phyloP scores from a whole-genome alignment of 495 filamentous ascomycete genomes.

The Penicillium samsonianum region DNA sequence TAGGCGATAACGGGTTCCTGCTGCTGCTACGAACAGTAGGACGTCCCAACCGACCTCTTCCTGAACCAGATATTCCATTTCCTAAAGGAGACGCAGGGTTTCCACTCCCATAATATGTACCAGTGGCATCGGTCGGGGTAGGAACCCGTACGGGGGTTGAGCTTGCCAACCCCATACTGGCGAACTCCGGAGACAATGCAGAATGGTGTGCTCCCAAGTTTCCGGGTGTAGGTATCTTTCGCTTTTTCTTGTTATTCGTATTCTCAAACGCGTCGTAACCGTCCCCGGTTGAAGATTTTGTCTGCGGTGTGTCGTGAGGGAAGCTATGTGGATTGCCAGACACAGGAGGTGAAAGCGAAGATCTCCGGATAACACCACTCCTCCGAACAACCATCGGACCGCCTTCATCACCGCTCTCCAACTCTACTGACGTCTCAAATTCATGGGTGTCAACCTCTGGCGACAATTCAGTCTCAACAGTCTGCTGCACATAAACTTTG shows the following conservation, averaged over 20 bases:
- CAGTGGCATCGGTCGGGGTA: constrained; percentile 50
- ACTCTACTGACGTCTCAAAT: constrained; percentile 44
- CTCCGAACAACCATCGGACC: constrained; percentile 48
- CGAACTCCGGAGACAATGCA: constrained; percentile 60
- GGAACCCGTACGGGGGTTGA: constrained; percentile 44
- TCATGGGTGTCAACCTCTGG: constrained; percentile 46
- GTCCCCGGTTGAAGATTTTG: constrained; percentile 56
- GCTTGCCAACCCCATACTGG: constrained; percentile 60
- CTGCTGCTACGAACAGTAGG: constrained; percentile 52
- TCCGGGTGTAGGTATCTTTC: constrained; percentile 92
- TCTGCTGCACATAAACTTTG: constrained; percentile 51
- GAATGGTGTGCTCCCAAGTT: constrained; percentile 64
- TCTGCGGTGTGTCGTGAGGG: constrained; percentile 23
- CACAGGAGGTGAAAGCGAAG: constrained; percentile 36
- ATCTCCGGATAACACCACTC: constrained; percentile 46
- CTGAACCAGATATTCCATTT: constrained; percentile 73
- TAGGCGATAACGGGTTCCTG: constrained; percentile 62
- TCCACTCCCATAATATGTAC: constrained; percentile 59
- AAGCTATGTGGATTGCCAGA: constrained; percentile 11
- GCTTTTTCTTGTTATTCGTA: constrained; percentile 99
- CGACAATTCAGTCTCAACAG: constrained; percentile 46
- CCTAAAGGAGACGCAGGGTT: constrained; percentile 51
- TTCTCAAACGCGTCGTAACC: constrained; percentile 98
- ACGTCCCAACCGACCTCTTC: constrained; percentile 76
- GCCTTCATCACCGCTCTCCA: constrained; percentile 51